phyloP scores from a whole-genome alignment of 768 basidiomycete species.

The Mycena belliarum region DNA sequence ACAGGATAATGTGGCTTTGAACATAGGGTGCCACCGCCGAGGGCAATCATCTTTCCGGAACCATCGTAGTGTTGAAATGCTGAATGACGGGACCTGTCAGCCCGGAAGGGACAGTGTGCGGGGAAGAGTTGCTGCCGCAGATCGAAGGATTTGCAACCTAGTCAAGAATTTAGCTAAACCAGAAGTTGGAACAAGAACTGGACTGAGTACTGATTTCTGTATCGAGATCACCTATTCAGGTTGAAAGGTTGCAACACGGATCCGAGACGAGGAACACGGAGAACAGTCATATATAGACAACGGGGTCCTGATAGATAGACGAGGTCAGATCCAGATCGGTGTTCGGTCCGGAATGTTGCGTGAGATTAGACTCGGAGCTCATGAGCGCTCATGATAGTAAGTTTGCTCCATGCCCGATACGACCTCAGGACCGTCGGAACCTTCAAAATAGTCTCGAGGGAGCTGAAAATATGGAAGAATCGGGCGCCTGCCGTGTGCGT shows the following conservation, averaged over 20 bases:
- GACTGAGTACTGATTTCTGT: not conserved
- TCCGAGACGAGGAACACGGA: conserved; percentile 13
- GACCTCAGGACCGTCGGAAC: too few relatives aligned
- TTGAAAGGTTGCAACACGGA: not conserved
- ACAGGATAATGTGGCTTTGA: conserved; percentile 2
- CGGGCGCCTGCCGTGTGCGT: not conserved
- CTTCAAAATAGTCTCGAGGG: not conserved
- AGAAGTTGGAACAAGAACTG: too few relatives aligned
- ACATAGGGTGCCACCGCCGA: conserved; percentile 6
- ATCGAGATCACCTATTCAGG: not conserved
- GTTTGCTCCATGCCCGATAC: too few relatives aligned
- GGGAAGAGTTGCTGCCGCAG: not conserved
- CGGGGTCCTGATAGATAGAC: not conserved
- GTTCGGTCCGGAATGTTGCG: too few relatives aligned
- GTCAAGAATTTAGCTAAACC: not conserved
- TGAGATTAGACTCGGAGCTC: too few relatives aligned
- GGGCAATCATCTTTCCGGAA: conserved; percentile 22
- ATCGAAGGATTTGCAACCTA: not conserved
- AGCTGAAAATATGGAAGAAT: not conserved
- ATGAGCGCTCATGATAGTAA: not conserved
- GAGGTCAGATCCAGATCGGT: not conserved
- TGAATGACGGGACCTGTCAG: conserved; percentile 19
- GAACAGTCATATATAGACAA: not conserved
- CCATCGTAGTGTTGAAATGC: conserved; percentile 6
- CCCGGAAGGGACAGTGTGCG: not conserved